Evolutionary conservation across 1,284 basidiomycete genomes (phyloP), one percentile per base, ranked within the genome.

Genomic region (Ceratobasidium sp.): DNA sequence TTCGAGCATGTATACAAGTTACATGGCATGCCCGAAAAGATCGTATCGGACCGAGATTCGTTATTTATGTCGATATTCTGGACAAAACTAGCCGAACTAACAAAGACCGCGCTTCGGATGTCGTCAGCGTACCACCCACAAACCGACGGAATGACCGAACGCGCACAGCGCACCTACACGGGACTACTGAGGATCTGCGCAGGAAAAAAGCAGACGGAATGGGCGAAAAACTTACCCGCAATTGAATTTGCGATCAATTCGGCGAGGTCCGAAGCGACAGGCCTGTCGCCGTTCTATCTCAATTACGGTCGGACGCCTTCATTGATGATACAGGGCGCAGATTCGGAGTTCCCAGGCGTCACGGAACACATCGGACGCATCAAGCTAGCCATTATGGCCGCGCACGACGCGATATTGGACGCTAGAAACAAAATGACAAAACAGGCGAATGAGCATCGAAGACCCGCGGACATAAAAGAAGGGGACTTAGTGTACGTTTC

Each of bases 261-360:
- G 3, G 81, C 83, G 23, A 73, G 82, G 56, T 85, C 83, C 0
- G 82, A 82, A 42, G 82, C 80, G 0, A 87, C 84, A 0, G 82
- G 83, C 0, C 85, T 81, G 61, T 75, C 83, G 15, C 84, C 81
- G 0, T 86, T 86, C 78, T 82, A 83, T 54, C 76, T 85, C 1
- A 85, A 85, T 47, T 79, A 81, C 1, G 85, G 85, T 0, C 75
- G 81, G 0, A 80, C 83, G 28, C 85, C 86, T 0, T 77, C 37
- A 11, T 5, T 60, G 7, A 56, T 77, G 64, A 60, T 77, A n/a
- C 61, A 64, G 26, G 26, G 67, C 13, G 58, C 74, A 0, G 64
- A 45, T 0, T 37, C 71, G 1, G 75, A 77, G 13, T 82, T 79
- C 45, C 80, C 78, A 0, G 84, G 84, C 2, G 66, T 76, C 4